phyloP scores from a whole-genome alignment of 2,329 filamentous ascomycete species.

The Fusarium piperis region DNA sequence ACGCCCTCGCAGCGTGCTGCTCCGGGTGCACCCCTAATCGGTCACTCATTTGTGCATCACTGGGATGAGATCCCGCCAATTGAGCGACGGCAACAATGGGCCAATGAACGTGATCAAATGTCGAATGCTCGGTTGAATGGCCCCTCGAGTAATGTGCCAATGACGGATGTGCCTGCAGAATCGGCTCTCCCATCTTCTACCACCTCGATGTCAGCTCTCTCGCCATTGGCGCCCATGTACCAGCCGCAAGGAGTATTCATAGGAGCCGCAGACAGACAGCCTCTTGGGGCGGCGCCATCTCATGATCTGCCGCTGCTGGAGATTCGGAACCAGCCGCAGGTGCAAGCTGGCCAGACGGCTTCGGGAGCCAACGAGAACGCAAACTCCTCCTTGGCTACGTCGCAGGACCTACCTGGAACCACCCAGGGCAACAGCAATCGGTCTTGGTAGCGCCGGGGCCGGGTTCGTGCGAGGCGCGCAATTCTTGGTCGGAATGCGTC shows the following conservation, averaged over 20 bases:
- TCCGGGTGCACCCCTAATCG: neutral
- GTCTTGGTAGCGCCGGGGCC: constrained; percentile 21
- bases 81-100: constrained; percentile 16
- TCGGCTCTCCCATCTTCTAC: neutral
- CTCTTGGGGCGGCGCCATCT: neutral
- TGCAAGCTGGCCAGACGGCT: neutral
- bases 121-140: neutral
- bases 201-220: constrained; percentile 6
- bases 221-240: constrained; percentile 27
- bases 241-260: constrained; percentile 2
- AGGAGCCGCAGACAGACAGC: neutral
- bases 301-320: constrained; percentile 5
- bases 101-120: neutral
- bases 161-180: neutral
- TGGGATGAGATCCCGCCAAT: constrained; percentile 9
- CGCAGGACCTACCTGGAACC: neutral
- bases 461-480: neutral
- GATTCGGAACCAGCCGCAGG: constrained; percentile 26
- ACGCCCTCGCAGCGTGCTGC: neutral
- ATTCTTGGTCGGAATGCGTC: neutral
- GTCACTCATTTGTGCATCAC: constrained; percentile 10
- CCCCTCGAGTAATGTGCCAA: neutral
- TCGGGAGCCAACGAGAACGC: constrained; percentile 11
- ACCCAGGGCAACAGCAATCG: constrained; percentile 20
- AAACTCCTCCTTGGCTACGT: neutral